Conservation (phyloP, 441 rosid genomes). For the Eutrema salsugineum region DNA sequence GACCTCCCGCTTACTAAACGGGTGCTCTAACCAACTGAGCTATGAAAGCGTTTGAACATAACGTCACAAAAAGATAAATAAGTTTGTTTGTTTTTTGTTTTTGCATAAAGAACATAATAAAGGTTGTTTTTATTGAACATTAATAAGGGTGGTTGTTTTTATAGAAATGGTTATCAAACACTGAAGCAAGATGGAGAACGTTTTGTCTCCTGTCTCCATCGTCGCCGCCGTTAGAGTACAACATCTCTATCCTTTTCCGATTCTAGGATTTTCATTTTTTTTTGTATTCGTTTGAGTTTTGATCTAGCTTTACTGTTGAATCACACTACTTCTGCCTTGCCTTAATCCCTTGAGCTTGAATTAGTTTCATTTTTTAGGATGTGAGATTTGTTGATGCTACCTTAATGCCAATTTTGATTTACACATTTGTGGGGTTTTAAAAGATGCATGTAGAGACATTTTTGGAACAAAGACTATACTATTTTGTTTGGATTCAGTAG, state of each 20-base stretch:
- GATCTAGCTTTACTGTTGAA: not conserved
- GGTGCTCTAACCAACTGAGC: conserved; percentile 99
- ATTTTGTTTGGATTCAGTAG: not conserved
- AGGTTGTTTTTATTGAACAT: too few species aligned
- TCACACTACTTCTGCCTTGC: not conserved
- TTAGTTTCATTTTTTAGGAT: not conserved
- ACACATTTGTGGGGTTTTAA: too few species aligned
- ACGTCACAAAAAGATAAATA: not conserved
- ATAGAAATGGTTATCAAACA: too few species aligned
- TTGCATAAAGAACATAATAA: too few species aligned
- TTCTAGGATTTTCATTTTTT: too few species aligned
- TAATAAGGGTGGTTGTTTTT: too few species aligned
- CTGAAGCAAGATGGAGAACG: not conserved
- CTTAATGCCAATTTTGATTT: not conserved
- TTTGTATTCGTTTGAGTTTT: not conserved
- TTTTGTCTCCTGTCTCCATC: not conserved
- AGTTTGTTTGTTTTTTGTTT: too few species aligned
- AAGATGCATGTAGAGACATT: not conserved
- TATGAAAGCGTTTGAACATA: conserved; percentile 35
- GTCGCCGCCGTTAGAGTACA: not conserved
- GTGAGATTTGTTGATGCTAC: not conserved
- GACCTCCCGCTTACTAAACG: conserved; percentile 99
- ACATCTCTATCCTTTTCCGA: not conserved
- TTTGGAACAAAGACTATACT: not conserved
- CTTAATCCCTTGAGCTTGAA: not conserved